Evolutionary conservation across 306 rosid species (phyloP), one percentile per base, ranked within the genome.

Genomic region (Gastrolobium bilobum): DNA sequence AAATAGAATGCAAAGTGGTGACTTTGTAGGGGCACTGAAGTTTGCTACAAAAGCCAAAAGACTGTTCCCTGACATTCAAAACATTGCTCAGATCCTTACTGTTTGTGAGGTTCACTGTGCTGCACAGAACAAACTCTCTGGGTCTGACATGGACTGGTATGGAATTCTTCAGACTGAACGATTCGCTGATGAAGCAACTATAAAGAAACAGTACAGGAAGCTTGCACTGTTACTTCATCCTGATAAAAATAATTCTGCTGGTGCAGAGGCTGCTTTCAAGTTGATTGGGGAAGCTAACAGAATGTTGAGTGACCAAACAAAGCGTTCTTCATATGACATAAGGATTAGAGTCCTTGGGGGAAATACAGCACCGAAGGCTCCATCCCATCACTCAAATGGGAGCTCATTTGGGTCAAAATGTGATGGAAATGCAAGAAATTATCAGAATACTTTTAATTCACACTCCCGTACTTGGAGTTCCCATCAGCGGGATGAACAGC

Each of bases 181-280:
- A 52, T 66, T 63, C 2, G 86, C 85, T 11, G 93, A 91, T 67
- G 95, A 85, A 43, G 83, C 69, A 76, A 76, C 87, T 50, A 88
- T 94, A 46, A 91, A 81, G 84, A 94, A 87, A 74, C 97, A 94
- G 62, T 94, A 88, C 84, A 91, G 88, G 71, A 94, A 89, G 88
- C 88, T 94, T 7, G 97, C 97, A 9, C 68, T 94, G 71, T 88
- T 88, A 61, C 97, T 94, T 67, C 99, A 92, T 83, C 99, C 97
- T 39, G 99, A 94, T 84, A 94, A 94, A 86, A 94, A 92, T 82
- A 91, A 89, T 75, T 88, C 87, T 77, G 75, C 89, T 50, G 97
- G 99, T 85, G 97, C 99, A 1, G 99, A 94, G 77, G 91, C 97
- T 79, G 99, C 99, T 79, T 94, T 94, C 84, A 94, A 94, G 83